Evolutionary conservation across 1,139 yeast species (phyloP).

Genomic region (Torulaspora globosa): DNA sequence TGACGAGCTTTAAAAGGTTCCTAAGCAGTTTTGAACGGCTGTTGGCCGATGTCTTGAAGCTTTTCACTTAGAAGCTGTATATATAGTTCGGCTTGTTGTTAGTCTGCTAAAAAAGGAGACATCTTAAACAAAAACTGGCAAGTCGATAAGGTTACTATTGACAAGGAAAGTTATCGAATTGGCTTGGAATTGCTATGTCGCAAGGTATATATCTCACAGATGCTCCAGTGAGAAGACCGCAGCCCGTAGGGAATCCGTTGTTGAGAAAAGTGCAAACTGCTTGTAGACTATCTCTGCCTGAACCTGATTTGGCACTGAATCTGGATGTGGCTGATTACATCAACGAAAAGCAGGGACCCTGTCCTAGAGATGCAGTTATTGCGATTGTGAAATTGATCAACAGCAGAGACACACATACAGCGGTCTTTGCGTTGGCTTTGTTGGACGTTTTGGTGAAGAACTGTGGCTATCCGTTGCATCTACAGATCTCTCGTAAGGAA

Average conservation of each 20-base stretch:
- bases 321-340: constrained; percentile 90
- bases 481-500: constrained; percentile 92
- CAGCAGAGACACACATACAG: constrained; percentile 77
- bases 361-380: constrained; percentile 90
- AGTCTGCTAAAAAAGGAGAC: constrained; percentile 11
- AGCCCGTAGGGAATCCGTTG: constrained; percentile 37
- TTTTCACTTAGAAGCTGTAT: not conserved
- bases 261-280: constrained; percentile 77
- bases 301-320: constrained; percentile 85
- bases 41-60: not conserved
- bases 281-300: constrained; percentile 75
- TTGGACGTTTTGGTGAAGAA: constrained; percentile 91
- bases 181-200: constrained; percentile 22
- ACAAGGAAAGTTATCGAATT: not conserved
- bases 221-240: constrained; percentile 35
- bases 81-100: not conserved
- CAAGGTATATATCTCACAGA: constrained; percentile 36
- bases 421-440: constrained; percentile 51
- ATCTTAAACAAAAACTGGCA: constrained; percentile 1
- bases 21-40: not conserved
- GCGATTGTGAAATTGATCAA: constrained; percentile 84
- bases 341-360: constrained; percentile 85
- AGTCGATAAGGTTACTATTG: not conserved
- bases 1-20: not conserved
- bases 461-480: constrained; percentile 95